A percentile compares a stretch with the other conserved stretches of the same genome.
Conservation (phyloP, 345 rosid genomes). For the Carallia brachiata region DNA sequence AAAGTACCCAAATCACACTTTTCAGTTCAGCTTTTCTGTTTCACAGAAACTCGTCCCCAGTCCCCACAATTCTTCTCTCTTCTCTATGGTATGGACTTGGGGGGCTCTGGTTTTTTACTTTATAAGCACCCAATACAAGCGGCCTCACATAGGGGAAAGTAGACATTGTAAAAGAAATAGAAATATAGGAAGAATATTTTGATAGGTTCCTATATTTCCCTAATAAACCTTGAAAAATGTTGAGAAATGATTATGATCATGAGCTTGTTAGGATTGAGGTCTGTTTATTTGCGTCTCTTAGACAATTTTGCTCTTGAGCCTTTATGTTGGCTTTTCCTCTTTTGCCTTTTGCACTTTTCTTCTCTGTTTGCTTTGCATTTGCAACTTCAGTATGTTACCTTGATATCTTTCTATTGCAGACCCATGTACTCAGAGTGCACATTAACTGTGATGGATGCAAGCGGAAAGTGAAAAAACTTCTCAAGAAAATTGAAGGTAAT, state of each 20-base stretch:
- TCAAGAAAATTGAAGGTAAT: constrained; percentile 65
- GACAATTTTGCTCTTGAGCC: background rate
- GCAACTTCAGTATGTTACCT: background rate
- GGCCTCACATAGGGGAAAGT: too few relatives aligned
- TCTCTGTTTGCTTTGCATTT: background rate
- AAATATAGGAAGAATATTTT: background rate
- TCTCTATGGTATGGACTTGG: too few relatives aligned
- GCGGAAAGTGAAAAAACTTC: constrained; percentile 61
- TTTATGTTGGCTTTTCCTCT: background rate
- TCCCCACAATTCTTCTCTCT: background rate
- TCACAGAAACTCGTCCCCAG: background rate
- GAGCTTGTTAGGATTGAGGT: constrained; percentile 40
- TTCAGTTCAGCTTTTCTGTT: constrained; percentile 6
- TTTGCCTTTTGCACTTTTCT: too few relatives aligned
- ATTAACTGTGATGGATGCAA: constrained; percentile 78
- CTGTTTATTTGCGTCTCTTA: background rate
- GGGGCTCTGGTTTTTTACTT: too few relatives aligned
- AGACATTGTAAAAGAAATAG: background rate
- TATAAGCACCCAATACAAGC: background rate
- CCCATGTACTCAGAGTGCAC: constrained; percentile 57
- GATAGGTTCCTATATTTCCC: background rate
- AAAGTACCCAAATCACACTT: constrained; percentile 23
- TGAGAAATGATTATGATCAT: constrained; percentile 29
- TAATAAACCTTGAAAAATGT: constrained; percentile 28
- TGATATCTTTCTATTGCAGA: constrained; percentile 33